Percentiles rank a stretch among this genome's conserved stretches.
Evolutionary conservation across 352 stramenopile genomes (phyloP).

Genomic region (Phytophthora niederhauseri): DNA sequence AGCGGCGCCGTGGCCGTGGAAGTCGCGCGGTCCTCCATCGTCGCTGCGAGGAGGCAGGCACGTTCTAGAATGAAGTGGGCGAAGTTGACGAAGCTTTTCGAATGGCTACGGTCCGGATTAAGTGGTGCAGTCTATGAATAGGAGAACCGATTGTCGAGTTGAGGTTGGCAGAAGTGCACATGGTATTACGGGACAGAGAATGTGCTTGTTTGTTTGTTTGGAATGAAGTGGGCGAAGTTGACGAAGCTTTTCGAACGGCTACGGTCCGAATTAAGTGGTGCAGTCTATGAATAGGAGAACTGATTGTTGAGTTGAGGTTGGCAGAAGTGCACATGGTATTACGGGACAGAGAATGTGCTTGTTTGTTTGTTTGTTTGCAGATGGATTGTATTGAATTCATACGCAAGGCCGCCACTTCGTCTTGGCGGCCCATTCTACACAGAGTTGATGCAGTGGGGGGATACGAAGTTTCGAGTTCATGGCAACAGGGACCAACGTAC

Average conservation of each 20-base stretch:
- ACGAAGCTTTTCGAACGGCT: slow-evolving; percentile 19
- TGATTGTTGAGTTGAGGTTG: slow-evolving; percentile 11
- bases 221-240: slow-evolving; percentile 24
- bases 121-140: neutral
- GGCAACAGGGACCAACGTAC: slow-evolving; percentile 23
- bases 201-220: too few species aligned
- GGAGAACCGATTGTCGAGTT: neutral
- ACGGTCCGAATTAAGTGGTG: slow-evolving; percentile 14
- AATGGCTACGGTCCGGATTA: slow-evolving; percentile 8
- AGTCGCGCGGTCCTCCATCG: slow-evolving; percentile 31
- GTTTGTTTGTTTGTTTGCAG: too few species aligned
- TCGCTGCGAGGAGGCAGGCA: slow-evolving; percentile 4
- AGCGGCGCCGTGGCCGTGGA: slow-evolving; percentile 32
- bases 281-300: neutral
- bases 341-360: neutral
- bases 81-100: slow-evolving; percentile 22
- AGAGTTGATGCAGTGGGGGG: slow-evolving; percentile 14
- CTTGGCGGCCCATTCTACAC: slow-evolving; percentile 22
- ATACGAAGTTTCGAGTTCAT: slow-evolving; percentile 25
- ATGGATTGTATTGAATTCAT: slow-evolving; percentile 11
- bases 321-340: slow-evolving; percentile 3
- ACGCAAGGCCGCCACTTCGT: slow-evolving; percentile 17
- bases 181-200: neutral
- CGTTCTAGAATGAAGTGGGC: slow-evolving; percentile 29
- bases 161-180: slow-evolving; percentile 7